Conservation (phyloP, 208 protist genomes). For the Naegleria fowleri region DNA sequence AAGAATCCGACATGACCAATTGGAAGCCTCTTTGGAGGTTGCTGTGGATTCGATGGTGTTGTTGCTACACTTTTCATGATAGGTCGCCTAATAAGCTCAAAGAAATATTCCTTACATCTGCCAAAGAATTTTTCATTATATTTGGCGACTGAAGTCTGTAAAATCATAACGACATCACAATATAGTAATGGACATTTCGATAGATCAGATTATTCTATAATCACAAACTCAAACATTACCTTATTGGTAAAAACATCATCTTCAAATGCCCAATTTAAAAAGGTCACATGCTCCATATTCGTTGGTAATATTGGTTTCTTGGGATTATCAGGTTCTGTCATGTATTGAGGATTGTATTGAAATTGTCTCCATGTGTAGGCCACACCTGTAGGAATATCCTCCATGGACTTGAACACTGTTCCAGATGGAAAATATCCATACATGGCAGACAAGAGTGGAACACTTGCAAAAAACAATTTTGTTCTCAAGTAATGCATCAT, state of each 20-base stretch:
- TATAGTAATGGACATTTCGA: too few relatives aligned
- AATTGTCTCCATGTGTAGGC: background rate
- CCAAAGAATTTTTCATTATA: background rate
- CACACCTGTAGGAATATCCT: background rate
- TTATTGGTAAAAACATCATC: background rate
- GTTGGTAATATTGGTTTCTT: background rate
- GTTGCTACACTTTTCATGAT: background rate
- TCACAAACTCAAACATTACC: too few relatives aligned
- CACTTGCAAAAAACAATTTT: background rate
- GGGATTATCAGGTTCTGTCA: background rate
- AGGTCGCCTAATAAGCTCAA: background rate
- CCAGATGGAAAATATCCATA: background rate
- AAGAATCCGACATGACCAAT: conserved; percentile 3
- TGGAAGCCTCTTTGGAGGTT: background rate
- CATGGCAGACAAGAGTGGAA: background rate
- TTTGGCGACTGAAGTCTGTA: background rate
- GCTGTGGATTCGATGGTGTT: too few relatives aligned
- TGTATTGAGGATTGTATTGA: background rate
- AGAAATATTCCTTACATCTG: background rate
- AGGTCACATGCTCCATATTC: background rate
- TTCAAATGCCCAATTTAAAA: background rate
- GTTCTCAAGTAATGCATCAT: background rate
- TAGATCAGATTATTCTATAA: too few relatives aligned
- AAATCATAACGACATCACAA: too few relatives aligned
- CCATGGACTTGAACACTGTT: background rate